These are phyloP conservation scores for Sinapis alba DNA, from an alignment of 441 rosid genomes.

Conservation along the genomic window DNA sequence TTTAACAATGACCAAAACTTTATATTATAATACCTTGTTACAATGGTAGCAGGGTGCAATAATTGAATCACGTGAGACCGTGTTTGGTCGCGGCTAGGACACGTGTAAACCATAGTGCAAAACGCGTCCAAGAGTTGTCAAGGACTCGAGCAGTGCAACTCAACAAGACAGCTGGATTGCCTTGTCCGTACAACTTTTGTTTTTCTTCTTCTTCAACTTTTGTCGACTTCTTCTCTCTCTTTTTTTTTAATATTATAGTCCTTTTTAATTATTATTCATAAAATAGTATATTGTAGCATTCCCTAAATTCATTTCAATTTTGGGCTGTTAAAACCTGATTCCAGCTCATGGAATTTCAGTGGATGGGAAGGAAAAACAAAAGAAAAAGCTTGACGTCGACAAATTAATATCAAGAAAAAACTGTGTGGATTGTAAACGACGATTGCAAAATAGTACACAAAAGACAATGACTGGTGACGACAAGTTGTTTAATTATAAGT, in stretches of 20 bases:
- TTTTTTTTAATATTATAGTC: not conserved
- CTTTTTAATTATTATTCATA: not conserved
- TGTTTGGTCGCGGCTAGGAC: constrained; percentile 19
- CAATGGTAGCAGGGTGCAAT: constrained; percentile 24
- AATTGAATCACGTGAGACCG: constrained; percentile 34
- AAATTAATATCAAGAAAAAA: not conserved
- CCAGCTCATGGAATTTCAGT: constrained; percentile 28
- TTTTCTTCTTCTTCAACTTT: constrained; percentile 13
- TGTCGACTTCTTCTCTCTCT: constrained; percentile 16
- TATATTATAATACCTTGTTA: not conserved
- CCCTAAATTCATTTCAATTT: constrained; percentile 24
- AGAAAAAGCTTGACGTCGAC: constrained; percentile 15
- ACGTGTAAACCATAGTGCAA: constrained; percentile 18
- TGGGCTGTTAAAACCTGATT: constrained; percentile 25
- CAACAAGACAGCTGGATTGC: constrained; percentile 29
- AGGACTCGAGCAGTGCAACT: constrained; percentile 7
- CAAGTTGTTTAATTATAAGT: not conserved
- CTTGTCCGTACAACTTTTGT: constrained; percentile 15
- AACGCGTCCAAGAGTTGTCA: constrained; percentile 23
- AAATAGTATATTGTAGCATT: not conserved
- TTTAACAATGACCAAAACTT: not conserved
- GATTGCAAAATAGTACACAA: not conserved
- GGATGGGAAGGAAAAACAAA: not conserved
- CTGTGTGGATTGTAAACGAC: not conserved
- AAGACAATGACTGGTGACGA: not conserved